phyloP scores from a whole-genome alignment of 208 protist genomes.

The Novymonas esmeraldas region DNA sequence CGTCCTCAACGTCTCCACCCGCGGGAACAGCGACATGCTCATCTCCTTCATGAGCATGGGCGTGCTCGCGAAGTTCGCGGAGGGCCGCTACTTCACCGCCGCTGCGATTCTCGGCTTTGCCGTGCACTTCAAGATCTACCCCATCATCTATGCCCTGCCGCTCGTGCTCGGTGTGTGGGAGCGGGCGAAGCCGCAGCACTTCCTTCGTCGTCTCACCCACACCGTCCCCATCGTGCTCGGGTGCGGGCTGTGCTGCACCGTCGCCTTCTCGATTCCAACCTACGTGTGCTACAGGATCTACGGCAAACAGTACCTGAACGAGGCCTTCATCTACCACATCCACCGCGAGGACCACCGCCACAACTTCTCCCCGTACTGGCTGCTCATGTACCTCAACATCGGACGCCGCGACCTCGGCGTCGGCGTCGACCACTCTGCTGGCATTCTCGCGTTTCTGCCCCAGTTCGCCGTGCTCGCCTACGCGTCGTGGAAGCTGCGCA shows the following conservation, averaged over 20 bases:
- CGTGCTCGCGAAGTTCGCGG: slow-evolving; percentile 68
- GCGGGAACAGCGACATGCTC: slow-evolving; percentile 95
- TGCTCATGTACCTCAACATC: slow-evolving; percentile 90
- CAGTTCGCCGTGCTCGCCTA: slow-evolving; percentile 76
- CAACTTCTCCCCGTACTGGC: slow-evolving; percentile 94
- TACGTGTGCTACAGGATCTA: slow-evolving; percentile 59
- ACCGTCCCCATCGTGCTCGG: slow-evolving; percentile 25
- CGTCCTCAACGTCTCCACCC: slow-evolving; percentile 91
- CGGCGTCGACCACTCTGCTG: slow-evolving; percentile 51
- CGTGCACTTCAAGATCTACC: slow-evolving; percentile 94
- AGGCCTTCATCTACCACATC: slow-evolving; percentile 87
- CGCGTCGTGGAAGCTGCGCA: slow-evolving; percentile 74
- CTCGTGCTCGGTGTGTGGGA: slow-evolving; percentile 75
- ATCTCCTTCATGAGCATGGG: slow-evolving; percentile 87
- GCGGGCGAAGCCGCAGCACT: slow-evolving; percentile 3
- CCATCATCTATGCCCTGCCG: slow-evolving; percentile 89
- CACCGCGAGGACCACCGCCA: slow-evolving; percentile 87
- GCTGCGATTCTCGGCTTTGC: slow-evolving; percentile 78
- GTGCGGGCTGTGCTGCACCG: slow-evolving; percentile 51
- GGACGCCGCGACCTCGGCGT: slow-evolving; percentile 46
- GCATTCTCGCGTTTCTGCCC: slow-evolving; percentile 86
- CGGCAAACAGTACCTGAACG: slow-evolving; percentile 77
- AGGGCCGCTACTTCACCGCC: slow-evolving; percentile 50
- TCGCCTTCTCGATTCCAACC: slow-evolving; percentile 59
- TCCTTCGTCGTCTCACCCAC: slow-evolving; percentile 12